Conservation (phyloP, 345 rosid species). For the Lepidium africanum region DNA sequence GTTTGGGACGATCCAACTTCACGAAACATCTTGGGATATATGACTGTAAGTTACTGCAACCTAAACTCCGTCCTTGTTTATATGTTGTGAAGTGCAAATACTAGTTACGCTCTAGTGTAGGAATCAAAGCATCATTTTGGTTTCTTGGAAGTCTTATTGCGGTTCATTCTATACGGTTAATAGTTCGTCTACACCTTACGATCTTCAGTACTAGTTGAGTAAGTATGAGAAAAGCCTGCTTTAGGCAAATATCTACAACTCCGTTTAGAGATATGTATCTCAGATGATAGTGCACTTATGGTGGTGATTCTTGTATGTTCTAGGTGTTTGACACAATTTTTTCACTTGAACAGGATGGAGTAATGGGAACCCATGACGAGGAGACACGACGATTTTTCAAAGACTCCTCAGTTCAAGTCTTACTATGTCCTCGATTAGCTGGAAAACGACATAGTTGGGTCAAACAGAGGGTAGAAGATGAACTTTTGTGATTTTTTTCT, state of each 20-base stretch:
- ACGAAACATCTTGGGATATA: conserved; percentile 74
- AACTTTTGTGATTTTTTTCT: neutral
- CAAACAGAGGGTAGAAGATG: conserved; percentile 60
- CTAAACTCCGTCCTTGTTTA: neutral
- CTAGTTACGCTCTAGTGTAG: neutral
- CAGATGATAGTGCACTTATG: neutral
- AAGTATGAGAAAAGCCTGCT: neutral
- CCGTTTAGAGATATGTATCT: neutral
- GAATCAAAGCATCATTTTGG: neutral
- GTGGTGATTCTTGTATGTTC: neutral
- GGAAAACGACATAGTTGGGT: conserved; percentile 91
- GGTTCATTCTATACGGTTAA: neutral
- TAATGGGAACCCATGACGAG: conserved; percentile 96
- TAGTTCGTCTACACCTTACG: neutral
- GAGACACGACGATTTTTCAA: conserved; percentile 93
- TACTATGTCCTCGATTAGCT: conserved; percentile 88
- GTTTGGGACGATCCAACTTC: conserved; percentile 99
- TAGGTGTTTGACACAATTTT: neutral
- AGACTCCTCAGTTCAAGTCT: conserved; percentile 85
- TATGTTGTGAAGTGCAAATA: neutral
- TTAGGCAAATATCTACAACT: neutral
- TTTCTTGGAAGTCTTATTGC: neutral
- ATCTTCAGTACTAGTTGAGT: neutral
- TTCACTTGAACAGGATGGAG: conserved; percentile 59
- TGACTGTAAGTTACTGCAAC: conserved; percentile 48